These are phyloP conservation scores for Drechslerella dactyloides DNA, from an alignment of 2,329 filamentous ascomycete genomes.

Conservation along the genomic window DNA sequence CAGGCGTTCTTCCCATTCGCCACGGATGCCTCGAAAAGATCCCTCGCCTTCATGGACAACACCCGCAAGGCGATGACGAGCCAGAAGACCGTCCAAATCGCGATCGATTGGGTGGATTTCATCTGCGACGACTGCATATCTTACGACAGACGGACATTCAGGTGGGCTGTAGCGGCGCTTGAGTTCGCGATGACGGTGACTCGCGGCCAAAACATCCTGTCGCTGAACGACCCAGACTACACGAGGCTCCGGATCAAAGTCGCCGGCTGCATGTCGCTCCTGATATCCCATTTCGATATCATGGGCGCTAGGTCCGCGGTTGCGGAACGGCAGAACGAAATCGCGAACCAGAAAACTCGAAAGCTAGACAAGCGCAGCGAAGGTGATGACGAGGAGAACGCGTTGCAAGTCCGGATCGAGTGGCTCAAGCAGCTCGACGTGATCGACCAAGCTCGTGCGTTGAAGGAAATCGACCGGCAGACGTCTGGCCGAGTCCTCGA, in stretches of 20 bases:
- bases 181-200: constrained; percentile 99
- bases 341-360: constrained; percentile 77
- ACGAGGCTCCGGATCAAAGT: constrained; percentile 82
- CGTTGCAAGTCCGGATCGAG: constrained; percentile 74
- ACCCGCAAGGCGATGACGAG: constrained; percentile 97
- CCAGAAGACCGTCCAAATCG: constrained; percentile 87
- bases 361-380: constrained; percentile 76
- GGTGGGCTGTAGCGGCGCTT: constrained; percentile 92
- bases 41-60: constrained; percentile 91
- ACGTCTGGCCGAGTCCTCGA: constrained; percentile 89
- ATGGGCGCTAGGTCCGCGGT: constrained; percentile 96
- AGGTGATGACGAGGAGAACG: constrained; percentile 84
- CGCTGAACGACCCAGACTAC: constrained; percentile 87
- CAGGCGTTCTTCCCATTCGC: constrained; percentile 98
- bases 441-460: constrained; percentile 78
- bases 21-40: constrained; percentile 97
- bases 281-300: constrained; percentile 98
- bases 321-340: constrained; percentile 86
- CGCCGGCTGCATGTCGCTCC: constrained; percentile 92
- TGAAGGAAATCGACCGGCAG: constrained; percentile 82
- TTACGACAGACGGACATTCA: constrained; percentile 92
- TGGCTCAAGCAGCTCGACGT: constrained; percentile 74
- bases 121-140: constrained; percentile 96
- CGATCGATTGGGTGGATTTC: constrained; percentile 96
- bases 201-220: constrained; percentile 88